Evolutionary conservation across 2,329 filamentous ascomycete genomes (phyloP), one percentile per base, ranked within the genome.

Genomic region (Bipolaris sorokiniana): DNA sequence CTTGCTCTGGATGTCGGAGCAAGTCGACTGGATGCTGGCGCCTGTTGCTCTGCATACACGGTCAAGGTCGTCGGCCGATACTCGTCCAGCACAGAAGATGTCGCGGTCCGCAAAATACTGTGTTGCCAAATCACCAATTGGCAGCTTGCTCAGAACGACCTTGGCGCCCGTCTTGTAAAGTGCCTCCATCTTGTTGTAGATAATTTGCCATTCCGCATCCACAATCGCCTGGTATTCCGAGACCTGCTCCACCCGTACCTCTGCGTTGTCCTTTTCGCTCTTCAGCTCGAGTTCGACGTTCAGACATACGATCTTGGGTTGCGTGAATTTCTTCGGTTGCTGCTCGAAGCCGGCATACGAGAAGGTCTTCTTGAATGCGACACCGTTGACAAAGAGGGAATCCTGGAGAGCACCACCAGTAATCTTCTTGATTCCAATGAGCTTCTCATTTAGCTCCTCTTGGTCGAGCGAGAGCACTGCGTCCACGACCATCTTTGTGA

Each of bases 291-390:
- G 85, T 81, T 99, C 95, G 68, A 99, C 95, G 77, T 98, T 99
- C 69, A 99, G 82, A 80, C 94, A 98, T 60, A 97, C 91, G 68
- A 99, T 96, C 84, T 96, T 96, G 60, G 95, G 95, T 79, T 97
- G 87, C 75, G 85, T 88, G 83, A 99, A 98, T 7, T 86, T 88
- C 81, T 99, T 99, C 66, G 95, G 95, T 81, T 99, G 95, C 81
- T 99, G 95, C 81, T 99, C 95, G 80, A 99, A 99, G 75, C 95
- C 95, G 69, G 95, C 95, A 76, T 99, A 99, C 49, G 94, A 93
- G 79, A 99, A 99, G 5, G 95, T 99, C 87, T 99, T 99, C 84
- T 98, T 98, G 85, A 99, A 99, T 34, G 95, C 94, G 61, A 99
- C 95, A 74, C 95, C 95, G 77, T 98, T 95, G 75, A 99, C 90